Evolutionary conservation across 768 basidiomycete species (phyloP), one percentile per base, ranked within the genome.

Genomic region (Chlorophyllum brunneum): DNA sequence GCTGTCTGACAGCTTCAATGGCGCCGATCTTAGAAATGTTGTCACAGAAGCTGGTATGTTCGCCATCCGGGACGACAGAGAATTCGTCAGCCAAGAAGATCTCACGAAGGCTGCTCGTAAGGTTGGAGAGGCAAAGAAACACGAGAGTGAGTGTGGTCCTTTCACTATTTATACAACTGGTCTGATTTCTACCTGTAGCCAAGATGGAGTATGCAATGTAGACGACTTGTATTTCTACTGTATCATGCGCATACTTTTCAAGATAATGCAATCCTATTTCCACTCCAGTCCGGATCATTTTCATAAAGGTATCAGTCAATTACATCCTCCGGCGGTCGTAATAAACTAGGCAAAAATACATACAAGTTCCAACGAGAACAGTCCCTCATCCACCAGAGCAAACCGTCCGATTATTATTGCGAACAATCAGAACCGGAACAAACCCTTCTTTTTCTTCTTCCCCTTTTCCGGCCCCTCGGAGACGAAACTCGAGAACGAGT

Each of bases 1-100:
- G 87, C 79, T 95, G 22, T 88, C 88, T 0, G 95, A 97, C 59
- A 80, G 79, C 0, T 98, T 98, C 75, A 98, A 98, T 65, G 97
- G 97, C 48, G 97, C 97, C 15, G 97, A 98, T 74, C 67, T 98
- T 63, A 80, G 94, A 42, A 98, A 98, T 65, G 90, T 98, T 20
- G 83, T 95, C 37, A 97, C 93, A 3, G 94, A 95, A 68, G 88
- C 92, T 18, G 95, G 95, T 39, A 95, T 99, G 93, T 98, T 98
- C 63, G 97, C 97, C 5, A 98, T 99, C 61, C 82, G 97, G 40
- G 95, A 98, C 54, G 95, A 98, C 60, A 51, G 93, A 56, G 93
- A 95, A 63, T 94, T 92, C 58, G 74, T 95, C 50, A 86, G 82
- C 46, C 95, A 99, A 68, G 95, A 98, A 63, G 95, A 99, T 70